Conservation (phyloP, 2,329 filamentous ascomycete genomes). For the Clathrospora elynae region DNA sequence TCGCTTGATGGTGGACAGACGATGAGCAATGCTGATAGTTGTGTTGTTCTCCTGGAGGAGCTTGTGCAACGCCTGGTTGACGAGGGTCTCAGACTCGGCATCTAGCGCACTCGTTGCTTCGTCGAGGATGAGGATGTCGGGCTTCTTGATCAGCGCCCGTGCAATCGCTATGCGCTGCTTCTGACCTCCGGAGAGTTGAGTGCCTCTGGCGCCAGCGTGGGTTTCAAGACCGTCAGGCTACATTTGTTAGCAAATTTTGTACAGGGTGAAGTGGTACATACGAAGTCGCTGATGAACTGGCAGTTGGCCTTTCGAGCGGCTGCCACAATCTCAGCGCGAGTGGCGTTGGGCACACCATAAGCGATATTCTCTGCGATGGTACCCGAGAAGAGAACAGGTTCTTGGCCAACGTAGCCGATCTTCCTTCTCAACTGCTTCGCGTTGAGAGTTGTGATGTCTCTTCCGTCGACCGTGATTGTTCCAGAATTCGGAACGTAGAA, state of each 20-base stretch:
- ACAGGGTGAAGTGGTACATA: slow-evolving; percentile 48
- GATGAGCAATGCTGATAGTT: slow-evolving; percentile 96
- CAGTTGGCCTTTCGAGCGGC: slow-evolving; percentile 94
- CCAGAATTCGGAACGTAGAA: slow-evolving; percentile 87
- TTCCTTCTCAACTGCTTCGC: slow-evolving; percentile 89
- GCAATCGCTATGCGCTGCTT: slow-evolving; percentile 98
- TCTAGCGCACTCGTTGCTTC: slow-evolving; percentile 94
- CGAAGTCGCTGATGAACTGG: slow-evolving; percentile 92
- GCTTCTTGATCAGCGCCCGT: slow-evolving; percentile 89
- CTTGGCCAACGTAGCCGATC: slow-evolving; percentile 94
- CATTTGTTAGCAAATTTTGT: slow-evolving; percentile 22
- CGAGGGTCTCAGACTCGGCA: slow-evolving; percentile 93
- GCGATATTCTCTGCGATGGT: slow-evolving; percentile 88
- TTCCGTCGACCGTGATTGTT: slow-evolving; percentile 79
- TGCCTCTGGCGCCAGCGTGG: slow-evolving; percentile 86
- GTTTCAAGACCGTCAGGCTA: slow-evolving; percentile 92
- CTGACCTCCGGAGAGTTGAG: slow-evolving; percentile 92
- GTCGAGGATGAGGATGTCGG: slow-evolving; percentile 94
- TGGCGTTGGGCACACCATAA: slow-evolving; percentile 83
- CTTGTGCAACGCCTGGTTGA: slow-evolving; percentile 84
- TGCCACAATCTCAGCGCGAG: slow-evolving; percentile 77
- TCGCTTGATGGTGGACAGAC: slow-evolving; percentile 93
- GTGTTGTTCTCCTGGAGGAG: slow-evolving; percentile 88
- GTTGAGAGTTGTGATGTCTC: slow-evolving; percentile 84
- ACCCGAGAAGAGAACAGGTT: slow-evolving; percentile 89